A percentile compares a stretch with the other conserved stretches of the same genome.
Evolutionary conservation across 345 rosid species (phyloP).

Genomic region (Acer saccharum): DNA sequence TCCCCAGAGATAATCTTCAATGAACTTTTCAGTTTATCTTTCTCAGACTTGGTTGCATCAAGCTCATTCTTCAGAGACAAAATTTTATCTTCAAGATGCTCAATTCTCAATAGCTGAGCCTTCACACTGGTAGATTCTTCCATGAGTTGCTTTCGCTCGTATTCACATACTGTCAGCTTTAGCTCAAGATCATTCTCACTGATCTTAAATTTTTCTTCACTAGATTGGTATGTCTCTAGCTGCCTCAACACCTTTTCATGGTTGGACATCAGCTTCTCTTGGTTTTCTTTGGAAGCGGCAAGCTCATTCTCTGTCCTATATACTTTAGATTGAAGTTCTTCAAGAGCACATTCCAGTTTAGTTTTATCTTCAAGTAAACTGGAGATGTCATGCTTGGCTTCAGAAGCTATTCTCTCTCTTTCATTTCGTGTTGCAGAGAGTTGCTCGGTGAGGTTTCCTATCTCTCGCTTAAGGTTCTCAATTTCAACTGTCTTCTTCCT

Average conservation of each 20-base stretch:
- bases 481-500: constrained; percentile 38
- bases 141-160: constrained; percentile 42
- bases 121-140: constrained; percentile 42
- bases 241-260: constrained; percentile 33
- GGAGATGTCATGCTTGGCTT: constrained; percentile 29
- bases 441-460: constrained; percentile 28
- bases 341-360: constrained; percentile 31
- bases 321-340: constrained; percentile 23
- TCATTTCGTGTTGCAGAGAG: constrained; percentile 27
- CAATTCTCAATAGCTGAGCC: constrained; percentile 36
- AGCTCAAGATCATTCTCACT: constrained; percentile 43
- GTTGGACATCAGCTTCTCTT: constrained; percentile 32
- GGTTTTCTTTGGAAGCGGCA: constrained; percentile 36
- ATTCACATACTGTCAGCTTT: constrained; percentile 56
- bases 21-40: constrained; percentile 41
- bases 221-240: constrained; percentile 37
- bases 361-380: constrained; percentile 29
- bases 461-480: constrained; percentile 40
- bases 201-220: constrained; percentile 48
- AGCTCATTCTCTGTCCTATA: constrained; percentile 24
- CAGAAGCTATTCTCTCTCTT: constrained; percentile 36
- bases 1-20: constrained; percentile 28
- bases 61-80: constrained; percentile 36
- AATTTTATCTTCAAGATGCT: constrained; percentile 35
- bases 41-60: constrained; percentile 26